Base-by-base conservation (phyloP, 1,284 basidiomycete genomes). In the Vanrija pseudolonga region DNA sequence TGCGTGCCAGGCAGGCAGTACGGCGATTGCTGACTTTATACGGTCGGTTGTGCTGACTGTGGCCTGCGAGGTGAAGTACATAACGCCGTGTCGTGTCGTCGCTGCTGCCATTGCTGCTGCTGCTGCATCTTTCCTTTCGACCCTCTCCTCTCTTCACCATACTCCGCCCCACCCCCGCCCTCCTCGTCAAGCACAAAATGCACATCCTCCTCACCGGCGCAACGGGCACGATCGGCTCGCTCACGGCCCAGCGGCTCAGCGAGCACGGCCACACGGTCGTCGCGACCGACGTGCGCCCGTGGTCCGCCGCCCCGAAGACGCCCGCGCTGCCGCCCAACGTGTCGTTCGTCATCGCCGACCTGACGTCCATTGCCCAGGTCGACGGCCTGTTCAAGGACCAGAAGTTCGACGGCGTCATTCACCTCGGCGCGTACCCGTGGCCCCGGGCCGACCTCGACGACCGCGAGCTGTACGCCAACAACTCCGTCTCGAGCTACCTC, bases 171-270 rank as follows among this genome's bases (percentile, higher is more conserved):
- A 14, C 2, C 32, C 12, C 32, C 32, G 12, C 8, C 32, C 32
- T 11, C 28, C 24, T 12, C 32, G 12, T 12, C 8, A 9, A 12
- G 2, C 1, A 14, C 32, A 32, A 9, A 9, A 73, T 74, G 68
- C 67, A 67, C 48, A 66, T 77, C 58, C 66, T 76, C 48, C 53
- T 77, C 19, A 73, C 75, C 1, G 76, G 76, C 19, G 67, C 69
- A 3, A 58, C 70, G 1, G 76, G 76, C 22, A 45, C 50, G 2
- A 53, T 71, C 23, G 73, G 73, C 32, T 55, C 50, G 1, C 46
- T 62, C 45, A 57, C 59, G 6, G 55, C 68, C 11, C 12, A 45
- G 6, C 57, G 64, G 37, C 63, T 73, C 6, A 53, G 74, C 8
- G 55, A 53, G 0, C 41, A 58, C 20, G 65, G 65, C 15, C 69